These are phyloP conservation scores for Beauveria varroae DNA, from an alignment of 2,329 filamentous ascomycete species.

Conservation along the genomic window DNA sequence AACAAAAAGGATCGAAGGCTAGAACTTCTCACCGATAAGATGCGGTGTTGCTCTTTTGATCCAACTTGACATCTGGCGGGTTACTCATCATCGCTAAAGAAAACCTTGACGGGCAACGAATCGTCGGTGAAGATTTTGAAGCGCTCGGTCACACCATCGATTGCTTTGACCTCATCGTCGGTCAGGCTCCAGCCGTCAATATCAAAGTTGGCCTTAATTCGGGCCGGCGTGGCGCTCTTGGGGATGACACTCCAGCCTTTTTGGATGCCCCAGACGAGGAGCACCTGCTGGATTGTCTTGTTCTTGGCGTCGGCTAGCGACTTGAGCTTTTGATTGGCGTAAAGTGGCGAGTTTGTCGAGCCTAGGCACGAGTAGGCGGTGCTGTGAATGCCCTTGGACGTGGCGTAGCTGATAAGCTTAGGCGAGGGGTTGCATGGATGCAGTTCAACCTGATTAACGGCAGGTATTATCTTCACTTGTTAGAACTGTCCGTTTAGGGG, in stretches of 20 bases:
- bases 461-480: constrained; percentile 40
- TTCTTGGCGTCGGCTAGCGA: constrained; percentile 57
- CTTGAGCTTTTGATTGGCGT: constrained; percentile 57
- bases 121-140: constrained; percentile 76
- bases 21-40: too few relatives aligned
- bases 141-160: constrained; percentile 62
- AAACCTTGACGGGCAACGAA: constrained; percentile 71
- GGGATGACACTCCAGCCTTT: constrained; percentile 79
- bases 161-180: constrained; percentile 61
- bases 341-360: constrained; percentile 61
- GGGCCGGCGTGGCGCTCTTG: constrained; percentile 67
- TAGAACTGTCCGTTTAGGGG: neutral
- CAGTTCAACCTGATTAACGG: constrained; percentile 80
- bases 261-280: constrained; percentile 74
- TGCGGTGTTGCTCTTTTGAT: neutral
- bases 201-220: constrained; percentile 71
- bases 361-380: constrained; percentile 71
- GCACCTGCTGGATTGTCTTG: constrained; percentile 65
- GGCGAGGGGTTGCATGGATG: constrained; percentile 77
- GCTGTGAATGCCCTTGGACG: constrained; percentile 64
- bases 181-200: constrained; percentile 67
- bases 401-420: constrained; percentile 67
- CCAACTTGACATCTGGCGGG: neutral
- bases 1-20: too few relatives aligned
- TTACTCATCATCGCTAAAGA: constrained; percentile 75